A percentile compares a stretch with the other conserved stretches of the same genome.
These are phyloP conservation scores for Hygrophila difformis DNA, from an alignment of 257 asterid species.

Conservation along the genomic window DNA sequence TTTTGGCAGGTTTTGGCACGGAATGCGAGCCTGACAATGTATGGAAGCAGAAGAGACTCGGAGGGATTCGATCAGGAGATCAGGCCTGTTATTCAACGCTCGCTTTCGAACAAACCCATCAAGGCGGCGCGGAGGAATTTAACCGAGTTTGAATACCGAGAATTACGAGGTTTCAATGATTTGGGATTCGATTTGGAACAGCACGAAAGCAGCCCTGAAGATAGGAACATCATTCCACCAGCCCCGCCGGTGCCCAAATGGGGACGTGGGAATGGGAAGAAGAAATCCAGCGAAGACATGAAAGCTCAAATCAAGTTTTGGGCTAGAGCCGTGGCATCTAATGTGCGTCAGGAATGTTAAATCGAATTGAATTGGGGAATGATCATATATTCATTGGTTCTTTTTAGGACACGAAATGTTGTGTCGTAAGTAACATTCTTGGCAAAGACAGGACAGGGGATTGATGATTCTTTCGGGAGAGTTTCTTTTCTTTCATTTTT, in stretches of 20 bases:
- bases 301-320: constrained; percentile 84
- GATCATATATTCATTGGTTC: too few relatives aligned
- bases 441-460: background rate
- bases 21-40: constrained; percentile 30
- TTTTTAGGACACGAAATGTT: too few relatives aligned
- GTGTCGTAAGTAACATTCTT: constrained; percentile 4
- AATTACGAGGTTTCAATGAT: constrained; percentile 33
- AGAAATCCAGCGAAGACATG: constrained; percentile 54
- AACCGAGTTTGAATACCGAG: constrained; percentile 25
- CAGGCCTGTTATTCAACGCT: constrained; percentile 12
- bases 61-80: constrained; percentile 18
- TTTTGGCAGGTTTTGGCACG: constrained; percentile 29
- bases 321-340: constrained; percentile 95
- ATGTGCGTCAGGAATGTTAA: constrained; percentile 66
- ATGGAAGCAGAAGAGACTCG: constrained; percentile 24
- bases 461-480: too few relatives aligned
- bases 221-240: constrained; percentile 23
- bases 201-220: constrained; percentile 19
- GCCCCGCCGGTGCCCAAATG: constrained; percentile 38
- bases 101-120: background rate
- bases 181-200: constrained; percentile 30
- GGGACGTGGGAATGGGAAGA: constrained; percentile 23
- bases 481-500: too few relatives aligned
- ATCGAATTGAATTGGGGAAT: too few relatives aligned
- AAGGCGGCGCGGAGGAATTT: constrained; percentile 15